Evolutionary conservation across 2,329 filamentous ascomycete species (phyloP), one percentile per base, ranked within the genome.

Genomic region (Colletotrichum sp.): DNA sequence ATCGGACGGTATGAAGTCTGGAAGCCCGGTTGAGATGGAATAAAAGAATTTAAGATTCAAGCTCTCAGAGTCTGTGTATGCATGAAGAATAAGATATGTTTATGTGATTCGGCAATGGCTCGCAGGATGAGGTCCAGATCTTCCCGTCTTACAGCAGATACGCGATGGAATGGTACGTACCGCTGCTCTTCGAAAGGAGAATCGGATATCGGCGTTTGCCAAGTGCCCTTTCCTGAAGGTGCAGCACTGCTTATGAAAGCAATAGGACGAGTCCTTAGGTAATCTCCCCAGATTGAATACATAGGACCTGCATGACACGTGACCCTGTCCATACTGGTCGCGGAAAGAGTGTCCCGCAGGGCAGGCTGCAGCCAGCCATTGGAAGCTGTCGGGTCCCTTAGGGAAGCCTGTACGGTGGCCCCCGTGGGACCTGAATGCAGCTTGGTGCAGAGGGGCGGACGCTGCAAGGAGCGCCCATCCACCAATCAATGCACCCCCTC

Each of bases 401-500:
- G 2, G 44, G 44, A 49, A 52, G 44, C 44, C 44, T 52, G n/a
- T 52, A 21, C 44, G 44, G 44, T 52, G 44, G 44, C 44, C 10
- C 44, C 44, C 26, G 13, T 59, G 21, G 55, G 55, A 59, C 24
- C 32, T 64, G 26, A 36, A 64, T 67, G 36, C 39, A 73, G 70
- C 57, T 64, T 73, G 64, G 39, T 52, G 44, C n/a, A 52, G 44
- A 21, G 44, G n/a, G 44, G n/a, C 62, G n/a, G 30, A n/a, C 24
- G 69, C 55, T 76, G 63, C 69, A 76, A 57, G 73, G 73, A 76
- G 57, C 26, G 30, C 39, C 57, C 55, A 34, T 63, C 59, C 64
- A 73, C 73, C 73, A 76, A 76, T 76, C 59, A 76, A 73, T 76
- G 73, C 70, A 21, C 59, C 18, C 34, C 36, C n/a, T 59, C 73